Evolutionary conservation across 352 stramenopile species (phyloP), one percentile per base, ranked within the genome.

Genomic region (Globisporangium parvum): DNA sequence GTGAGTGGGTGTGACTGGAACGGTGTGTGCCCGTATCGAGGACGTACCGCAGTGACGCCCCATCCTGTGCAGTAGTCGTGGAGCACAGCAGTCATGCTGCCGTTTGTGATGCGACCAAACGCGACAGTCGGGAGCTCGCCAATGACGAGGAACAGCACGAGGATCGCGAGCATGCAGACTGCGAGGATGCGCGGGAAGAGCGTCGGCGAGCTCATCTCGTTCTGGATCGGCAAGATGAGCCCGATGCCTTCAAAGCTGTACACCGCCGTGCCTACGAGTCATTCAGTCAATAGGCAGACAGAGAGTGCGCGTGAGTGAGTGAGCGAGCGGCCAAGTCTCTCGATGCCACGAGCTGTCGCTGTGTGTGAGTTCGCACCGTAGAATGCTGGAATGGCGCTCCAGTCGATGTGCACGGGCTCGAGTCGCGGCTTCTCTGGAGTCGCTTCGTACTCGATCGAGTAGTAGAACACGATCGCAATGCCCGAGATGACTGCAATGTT

Each of bases 211-310:
- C 58, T 49, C 81, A 91, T 91, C 60, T 84, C 81, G 47, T 91
- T 91, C 57, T 91, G 79, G 47, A 91, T 85, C 12, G 81, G 79
- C 28, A 91, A 45, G 41, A 91, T 82, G 18, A 91, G 65, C 0
- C 81, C 81, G 21, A 91, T 91, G 46, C 81, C 81, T 55, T 91
- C 81, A 48, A 91, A 91, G 31, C 77, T 88, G 65, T 91, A 91
- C 35, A 91, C 81, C 1, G 81, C 79, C 9, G 81, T 91, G 52
- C 81, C 69, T 77, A 39, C n/a, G 31, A 52, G 18, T 6, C 15
- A 45, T n/a, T n/a, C n/a, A n/a, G n/a, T n/a, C n/a, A n/a, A n/a
- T n/a, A n/a, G n/a, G n/a, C n/a, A n/a, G n/a, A n/a, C n/a, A 42
- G 2, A 42, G 37, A 42, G 31, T 1, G 23, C n/a, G 23, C 23